These are phyloP conservation scores for Begonia peltatifolia DNA, from an alignment of 306 rosid species.

Conservation along the genomic window DNA sequence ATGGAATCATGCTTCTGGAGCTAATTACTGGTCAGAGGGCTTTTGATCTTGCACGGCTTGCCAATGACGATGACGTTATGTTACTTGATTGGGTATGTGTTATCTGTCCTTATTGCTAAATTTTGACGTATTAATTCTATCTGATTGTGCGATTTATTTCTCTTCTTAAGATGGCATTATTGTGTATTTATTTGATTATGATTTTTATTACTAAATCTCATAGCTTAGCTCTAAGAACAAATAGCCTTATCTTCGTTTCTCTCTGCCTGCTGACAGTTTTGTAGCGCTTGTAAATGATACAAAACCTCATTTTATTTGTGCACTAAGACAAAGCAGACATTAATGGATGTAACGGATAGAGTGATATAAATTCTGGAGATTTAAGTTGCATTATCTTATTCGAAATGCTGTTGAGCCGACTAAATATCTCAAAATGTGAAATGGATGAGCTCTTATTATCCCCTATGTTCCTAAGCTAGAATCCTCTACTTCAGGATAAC, in stretches of 20 bases:
- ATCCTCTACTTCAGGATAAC: no score
- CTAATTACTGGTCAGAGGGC: slow-evolving; percentile 87
- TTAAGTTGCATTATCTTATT: not conserved
- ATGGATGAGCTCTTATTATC: not conserved
- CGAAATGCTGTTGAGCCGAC: not conserved
- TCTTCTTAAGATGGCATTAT: no score
- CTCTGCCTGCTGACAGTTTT: no score
- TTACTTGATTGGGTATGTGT: slow-evolving; percentile 81
- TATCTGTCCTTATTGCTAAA: not conserved
- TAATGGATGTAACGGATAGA: no score
- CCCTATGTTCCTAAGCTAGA: not conserved
- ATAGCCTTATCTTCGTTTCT: no score
- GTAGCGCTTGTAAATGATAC: no score
- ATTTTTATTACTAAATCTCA: no score
- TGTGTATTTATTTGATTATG: no score
- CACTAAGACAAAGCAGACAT: no score
- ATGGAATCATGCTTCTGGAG: slow-evolving; percentile 93
- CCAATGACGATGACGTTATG: slow-evolving; percentile 73
- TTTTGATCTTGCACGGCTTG: slow-evolving; percentile 82
- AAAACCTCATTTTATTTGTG: no score
- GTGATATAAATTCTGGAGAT: not conserved
- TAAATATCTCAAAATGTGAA: not conserved
- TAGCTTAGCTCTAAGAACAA: no score
- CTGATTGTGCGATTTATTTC: no score
- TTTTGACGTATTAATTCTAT: not conserved